Evolutionary conservation across 2,329 filamentous ascomycete species (phyloP).

Genomic region (Aspergillus quadricinctus): DNA sequence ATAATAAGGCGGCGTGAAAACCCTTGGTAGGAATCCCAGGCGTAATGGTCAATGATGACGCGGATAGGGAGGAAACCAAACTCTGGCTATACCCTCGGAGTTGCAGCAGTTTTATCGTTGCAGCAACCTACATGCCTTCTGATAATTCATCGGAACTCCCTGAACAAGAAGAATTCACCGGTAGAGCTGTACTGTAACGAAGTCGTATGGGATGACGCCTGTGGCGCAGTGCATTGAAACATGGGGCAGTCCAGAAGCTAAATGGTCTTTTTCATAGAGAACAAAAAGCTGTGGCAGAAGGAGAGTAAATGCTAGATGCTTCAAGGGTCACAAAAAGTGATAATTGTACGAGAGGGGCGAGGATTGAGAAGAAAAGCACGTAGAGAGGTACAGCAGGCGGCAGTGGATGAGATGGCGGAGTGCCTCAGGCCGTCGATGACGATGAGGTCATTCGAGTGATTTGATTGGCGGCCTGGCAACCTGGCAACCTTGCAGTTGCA

Average conservation of each 20-base stretch:
- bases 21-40: neutral
- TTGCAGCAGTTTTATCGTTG: neutral
- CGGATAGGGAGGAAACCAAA: neutral
- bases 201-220: constrained; percentile 7
- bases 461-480: neutral
- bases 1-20: neutral
- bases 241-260: constrained; percentile 7
- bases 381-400: neutral
- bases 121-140: constrained; percentile 10
- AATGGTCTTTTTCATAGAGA: constrained; percentile 2
- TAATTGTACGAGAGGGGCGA: neutral
- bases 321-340: neutral
- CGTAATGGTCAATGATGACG: neutral
- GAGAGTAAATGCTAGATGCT: neutral
- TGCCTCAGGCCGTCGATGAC: neutral
- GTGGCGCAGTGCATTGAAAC: constrained; percentile 15
- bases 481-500: neutral
- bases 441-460: neutral
- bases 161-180: neutral
- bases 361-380: neutral
- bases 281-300: neutral
- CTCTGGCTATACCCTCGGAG: constrained; percentile 5
- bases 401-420: neutral
- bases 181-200: neutral
- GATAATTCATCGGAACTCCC: constrained; percentile 10